Evolutionary conservation across 1,284 basidiomycete species (phyloP).

Genomic region (Ceratobasidium sp.): DNA sequence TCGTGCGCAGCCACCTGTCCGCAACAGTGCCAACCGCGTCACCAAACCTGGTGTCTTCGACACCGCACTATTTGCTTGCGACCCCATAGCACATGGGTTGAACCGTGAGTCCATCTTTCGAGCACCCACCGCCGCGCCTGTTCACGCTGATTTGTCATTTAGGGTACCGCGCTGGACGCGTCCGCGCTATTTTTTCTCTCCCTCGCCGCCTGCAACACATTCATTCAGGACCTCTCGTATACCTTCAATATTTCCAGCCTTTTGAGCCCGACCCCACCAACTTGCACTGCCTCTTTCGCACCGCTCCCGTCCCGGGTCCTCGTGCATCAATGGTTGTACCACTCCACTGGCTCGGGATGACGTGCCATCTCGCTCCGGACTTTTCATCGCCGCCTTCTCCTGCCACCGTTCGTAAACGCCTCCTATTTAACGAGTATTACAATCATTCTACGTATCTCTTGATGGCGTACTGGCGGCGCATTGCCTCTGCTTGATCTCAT

Average conservation of each 20-base stretch:
- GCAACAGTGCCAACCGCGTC: no score
- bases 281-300: not conserved
- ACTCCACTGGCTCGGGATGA: not conserved
- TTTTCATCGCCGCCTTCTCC: not conserved
- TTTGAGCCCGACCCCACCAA: not conserved
- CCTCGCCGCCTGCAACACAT: not conserved
- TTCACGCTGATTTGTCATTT: no score
- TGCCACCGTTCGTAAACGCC: not conserved
- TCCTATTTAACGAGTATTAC: not conserved
- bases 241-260: not conserved
- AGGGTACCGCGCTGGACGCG: conserved; percentile 13
- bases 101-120: no score
- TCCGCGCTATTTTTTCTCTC: conserved; percentile 8
- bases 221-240: conserved; percentile 10
- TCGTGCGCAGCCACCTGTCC: no score
- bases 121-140: no score
- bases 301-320: not conserved
- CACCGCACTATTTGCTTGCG: no score
- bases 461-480: not conserved
- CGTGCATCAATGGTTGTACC: not conserved
- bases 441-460: not conserved
- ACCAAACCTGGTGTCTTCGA: no score
- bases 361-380: conserved; percentile 5
- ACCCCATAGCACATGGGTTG: no score
- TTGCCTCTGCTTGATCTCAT: not conserved